phyloP scores from a whole-genome alignment of 495 filamentous ascomycete genomes.

The Penicillium paxilli region DNA sequence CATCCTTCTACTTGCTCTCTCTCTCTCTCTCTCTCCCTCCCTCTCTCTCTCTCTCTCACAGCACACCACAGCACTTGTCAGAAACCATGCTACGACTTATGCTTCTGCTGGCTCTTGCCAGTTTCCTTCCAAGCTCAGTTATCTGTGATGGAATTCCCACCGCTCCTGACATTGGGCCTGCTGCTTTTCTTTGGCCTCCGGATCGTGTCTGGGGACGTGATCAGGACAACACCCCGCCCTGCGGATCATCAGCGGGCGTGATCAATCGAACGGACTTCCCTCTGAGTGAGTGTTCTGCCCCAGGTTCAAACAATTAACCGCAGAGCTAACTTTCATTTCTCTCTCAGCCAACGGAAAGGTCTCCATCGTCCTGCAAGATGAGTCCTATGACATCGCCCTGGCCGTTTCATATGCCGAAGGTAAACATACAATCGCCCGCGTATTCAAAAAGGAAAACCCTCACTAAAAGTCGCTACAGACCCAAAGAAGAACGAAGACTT shows the following conservation, averaged over 20 bases:
- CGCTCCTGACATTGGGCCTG: slow-evolving; percentile 48
- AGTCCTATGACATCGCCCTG: slow-evolving; percentile 49
- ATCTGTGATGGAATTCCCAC: slow-evolving; percentile 2
- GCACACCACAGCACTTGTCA: no score
- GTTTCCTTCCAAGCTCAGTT: not conserved
- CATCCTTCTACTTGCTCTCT: not conserved
- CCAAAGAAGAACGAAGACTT: slow-evolving; percentile 49
- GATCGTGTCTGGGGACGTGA: slow-evolving; percentile 46
- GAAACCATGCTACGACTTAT: slow-evolving; percentile 7
- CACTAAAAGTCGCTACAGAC: slow-evolving; percentile 27
- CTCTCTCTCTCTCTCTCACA: no score
- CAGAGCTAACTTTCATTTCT: not conserved
- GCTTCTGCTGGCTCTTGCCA: slow-evolving; percentile 11
- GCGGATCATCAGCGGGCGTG: slow-evolving; percentile 40
- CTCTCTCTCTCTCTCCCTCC: not conserved
- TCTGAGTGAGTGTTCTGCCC: slow-evolving; percentile 26
- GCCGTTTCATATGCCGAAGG: slow-evolving; percentile 46
- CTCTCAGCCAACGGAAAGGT: slow-evolving; percentile 28
- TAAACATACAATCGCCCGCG: no score
- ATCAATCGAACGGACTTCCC: slow-evolving; percentile 47
- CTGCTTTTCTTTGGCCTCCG: slow-evolving; percentile 53
- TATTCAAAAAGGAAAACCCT: no score
- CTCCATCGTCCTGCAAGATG: slow-evolving; percentile 40
- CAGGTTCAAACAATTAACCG: not conserved
- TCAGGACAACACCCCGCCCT: slow-evolving; percentile 48